Conservation (phyloP, 805 yeast species). For the Saccharomyces kudriavzevii region DNA sequence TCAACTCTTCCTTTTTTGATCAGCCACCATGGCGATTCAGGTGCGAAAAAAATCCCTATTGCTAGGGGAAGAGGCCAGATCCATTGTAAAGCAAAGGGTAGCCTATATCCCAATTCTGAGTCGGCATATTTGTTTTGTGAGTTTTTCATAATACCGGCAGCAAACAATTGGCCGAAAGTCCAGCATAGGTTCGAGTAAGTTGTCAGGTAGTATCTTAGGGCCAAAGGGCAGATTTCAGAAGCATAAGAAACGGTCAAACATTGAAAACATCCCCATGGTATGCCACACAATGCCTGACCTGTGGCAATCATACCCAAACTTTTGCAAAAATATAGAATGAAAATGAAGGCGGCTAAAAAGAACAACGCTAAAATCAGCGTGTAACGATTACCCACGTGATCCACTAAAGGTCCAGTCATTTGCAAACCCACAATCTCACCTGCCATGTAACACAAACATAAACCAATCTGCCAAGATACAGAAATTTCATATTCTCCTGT, state of each 20-base stretch:
- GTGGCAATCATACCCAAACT: slow-evolving; percentile 33
- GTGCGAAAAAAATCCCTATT: slow-evolving; percentile 36
- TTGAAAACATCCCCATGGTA: slow-evolving; percentile 51
- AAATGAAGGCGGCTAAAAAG: slow-evolving; percentile 34
- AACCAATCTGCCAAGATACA: slow-evolving; percentile 37
- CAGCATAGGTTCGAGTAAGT: slow-evolving; percentile 45
- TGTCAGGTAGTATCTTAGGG: slow-evolving; percentile 42
- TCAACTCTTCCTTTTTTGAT: slow-evolving; percentile 43
- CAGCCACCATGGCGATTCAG: slow-evolving; percentile 72
- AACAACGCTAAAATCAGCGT: slow-evolving; percentile 30
- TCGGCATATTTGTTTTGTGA: slow-evolving; percentile 16
- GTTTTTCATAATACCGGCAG: slow-evolving; percentile 43
- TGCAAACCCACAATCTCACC: slow-evolving; percentile 43
- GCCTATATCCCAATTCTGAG: slow-evolving; percentile 37
- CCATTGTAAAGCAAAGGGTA: slow-evolving; percentile 56
- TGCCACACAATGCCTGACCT: slow-evolving; percentile 39
- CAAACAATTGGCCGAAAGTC: slow-evolving; percentile 50
- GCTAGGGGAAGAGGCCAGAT: slow-evolving; percentile 47
- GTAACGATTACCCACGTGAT: slow-evolving; percentile 39
- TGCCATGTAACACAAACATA: slow-evolving; percentile 22
- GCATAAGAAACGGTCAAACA: slow-evolving; percentile 47
- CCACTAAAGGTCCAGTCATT: slow-evolving; percentile 38
- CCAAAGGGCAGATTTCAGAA: slow-evolving; percentile 47
- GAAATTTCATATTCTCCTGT: slow-evolving; percentile 30
- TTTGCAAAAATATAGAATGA: slow-evolving; percentile 41